Evolutionary conservation across 208 protist species (phyloP).

Genomic region (Strigomonas galati): DNA sequence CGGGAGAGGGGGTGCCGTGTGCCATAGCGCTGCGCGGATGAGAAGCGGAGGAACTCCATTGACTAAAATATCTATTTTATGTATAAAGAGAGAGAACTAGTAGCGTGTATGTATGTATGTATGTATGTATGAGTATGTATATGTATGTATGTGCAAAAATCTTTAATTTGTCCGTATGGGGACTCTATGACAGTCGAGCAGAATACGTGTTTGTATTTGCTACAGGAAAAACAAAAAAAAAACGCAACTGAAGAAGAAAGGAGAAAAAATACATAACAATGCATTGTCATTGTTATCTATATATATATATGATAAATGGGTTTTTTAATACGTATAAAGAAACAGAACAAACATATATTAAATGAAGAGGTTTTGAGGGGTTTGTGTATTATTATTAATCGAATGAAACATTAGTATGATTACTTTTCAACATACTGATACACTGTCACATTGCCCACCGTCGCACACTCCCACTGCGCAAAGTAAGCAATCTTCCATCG

Average conservation of each 20-base stretch:
- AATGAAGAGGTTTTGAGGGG: background rate
- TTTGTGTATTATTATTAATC: background rate
- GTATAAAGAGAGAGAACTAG: background rate
- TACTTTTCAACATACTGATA: constrained; percentile 37
- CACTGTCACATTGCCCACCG: constrained; percentile 22
- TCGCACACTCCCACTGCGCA: constrained; percentile 20
- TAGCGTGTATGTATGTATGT: too few relatives aligned
- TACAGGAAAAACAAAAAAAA: background rate
- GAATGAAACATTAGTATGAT: too few relatives aligned
- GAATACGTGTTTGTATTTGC: background rate
- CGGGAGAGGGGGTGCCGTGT: constrained; percentile 39
- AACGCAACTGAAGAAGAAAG: background rate
- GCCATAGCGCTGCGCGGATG: constrained; percentile 53
- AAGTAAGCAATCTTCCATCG: constrained; percentile 58
- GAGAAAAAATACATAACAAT: background rate
- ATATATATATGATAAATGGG: too few relatives aligned
- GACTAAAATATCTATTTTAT: background rate
- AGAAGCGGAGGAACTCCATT: constrained; percentile 65
- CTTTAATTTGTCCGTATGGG: too few relatives aligned
- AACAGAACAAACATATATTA: too few relatives aligned
- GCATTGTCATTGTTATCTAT: too few relatives aligned
- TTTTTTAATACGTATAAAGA: too few relatives aligned
- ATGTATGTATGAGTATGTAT: too few relatives aligned
- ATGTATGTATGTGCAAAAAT: too few relatives aligned
- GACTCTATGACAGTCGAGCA: too few relatives aligned